These are phyloP conservation scores for Circinella umbellata DNA, from an alignment of 371 early-diverging fungal species.

Conservation along the genomic window DNA sequence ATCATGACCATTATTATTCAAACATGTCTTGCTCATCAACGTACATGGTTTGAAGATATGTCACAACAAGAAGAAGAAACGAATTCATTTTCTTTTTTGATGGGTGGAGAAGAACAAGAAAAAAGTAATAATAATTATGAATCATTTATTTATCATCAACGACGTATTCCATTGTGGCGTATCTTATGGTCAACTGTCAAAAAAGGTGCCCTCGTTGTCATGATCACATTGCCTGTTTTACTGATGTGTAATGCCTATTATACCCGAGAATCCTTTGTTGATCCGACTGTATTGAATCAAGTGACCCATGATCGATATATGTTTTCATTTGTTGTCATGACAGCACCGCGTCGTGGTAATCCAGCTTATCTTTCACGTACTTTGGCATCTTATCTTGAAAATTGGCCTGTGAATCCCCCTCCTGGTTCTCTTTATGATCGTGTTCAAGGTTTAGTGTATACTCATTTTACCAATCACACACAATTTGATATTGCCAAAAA, in stretches of 20 bases:
- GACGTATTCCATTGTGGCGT: conserved; percentile 49
- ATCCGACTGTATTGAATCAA: conserved; percentile 37
- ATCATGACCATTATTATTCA: conserved; percentile 48
- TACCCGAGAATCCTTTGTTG: conserved; percentile 43
- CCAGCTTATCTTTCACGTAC: conserved; percentile 58
- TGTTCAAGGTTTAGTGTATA: conserved; percentile 61
- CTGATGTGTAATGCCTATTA: conserved; percentile 45
- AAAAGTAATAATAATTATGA: conserved; percentile 10
- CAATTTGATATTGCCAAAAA: conserved; percentile 52
- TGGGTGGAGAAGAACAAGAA: neutral
- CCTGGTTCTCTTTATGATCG: conserved; percentile 54
- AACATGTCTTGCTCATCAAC: conserved; percentile 24
- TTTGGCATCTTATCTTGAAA: conserved; percentile 56
- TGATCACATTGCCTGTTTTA: conserved; percentile 39
- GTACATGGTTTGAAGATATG: neutral
- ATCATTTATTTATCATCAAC: conserved; percentile 22
- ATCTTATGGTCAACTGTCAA: conserved; percentile 41
- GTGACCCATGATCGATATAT: conserved; percentile 48
- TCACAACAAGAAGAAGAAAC: neutral
- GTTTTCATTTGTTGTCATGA: conserved; percentile 64
- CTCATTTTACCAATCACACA: conserved; percentile 61
- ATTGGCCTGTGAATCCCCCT: conserved; percentile 50
- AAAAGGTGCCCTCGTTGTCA: conserved; percentile 28
- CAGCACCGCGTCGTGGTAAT: conserved; percentile 62
- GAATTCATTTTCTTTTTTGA: too few relatives aligned